These are phyloP conservation scores for Apiospora marii DNA, from an alignment of 2,329 filamentous ascomycete species.

Conservation along the genomic window DNA sequence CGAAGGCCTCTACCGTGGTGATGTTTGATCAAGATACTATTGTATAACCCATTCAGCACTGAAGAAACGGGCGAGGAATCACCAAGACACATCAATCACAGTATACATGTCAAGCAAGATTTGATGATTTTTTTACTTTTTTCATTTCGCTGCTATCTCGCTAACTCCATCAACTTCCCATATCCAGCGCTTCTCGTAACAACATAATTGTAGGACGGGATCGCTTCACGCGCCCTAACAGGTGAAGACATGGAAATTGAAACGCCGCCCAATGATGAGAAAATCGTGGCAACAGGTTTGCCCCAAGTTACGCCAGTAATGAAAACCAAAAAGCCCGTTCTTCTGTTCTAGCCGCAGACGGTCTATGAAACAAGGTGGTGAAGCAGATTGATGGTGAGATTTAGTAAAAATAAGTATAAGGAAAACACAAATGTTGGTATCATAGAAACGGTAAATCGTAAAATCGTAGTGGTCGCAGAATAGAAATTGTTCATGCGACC, in stretches of 20 bases:
- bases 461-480: slow-evolving; percentile 21
- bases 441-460: slow-evolving; percentile 30
- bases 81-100: neutral
- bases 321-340: neutral
- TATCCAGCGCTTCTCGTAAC: neutral
- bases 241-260: neutral
- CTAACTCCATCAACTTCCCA: neutral
- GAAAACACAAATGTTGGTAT: slow-evolving; percentile 32
- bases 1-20: too few relatives aligned
- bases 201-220: neutral
- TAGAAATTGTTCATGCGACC: neutral
- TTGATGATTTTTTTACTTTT: neutral
- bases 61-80: neutral
- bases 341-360: neutral
- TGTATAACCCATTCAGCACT: neutral
- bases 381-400: slow-evolving; percentile 9
- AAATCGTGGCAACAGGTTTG: neutral
- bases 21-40: too few relatives aligned
- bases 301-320: neutral
- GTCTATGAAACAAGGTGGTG: neutral
- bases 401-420: slow-evolving; percentile 23
- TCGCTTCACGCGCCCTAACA: neutral
- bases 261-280: slow-evolving; percentile 8
- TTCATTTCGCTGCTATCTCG: neutral
- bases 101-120: neutral